A percentile compares a stretch with the other conserved stretches of the same genome.
Evolutionary conservation across 2,329 filamentous ascomycete genomes (phyloP).

Genomic region (Exophiala mesophila): DNA sequence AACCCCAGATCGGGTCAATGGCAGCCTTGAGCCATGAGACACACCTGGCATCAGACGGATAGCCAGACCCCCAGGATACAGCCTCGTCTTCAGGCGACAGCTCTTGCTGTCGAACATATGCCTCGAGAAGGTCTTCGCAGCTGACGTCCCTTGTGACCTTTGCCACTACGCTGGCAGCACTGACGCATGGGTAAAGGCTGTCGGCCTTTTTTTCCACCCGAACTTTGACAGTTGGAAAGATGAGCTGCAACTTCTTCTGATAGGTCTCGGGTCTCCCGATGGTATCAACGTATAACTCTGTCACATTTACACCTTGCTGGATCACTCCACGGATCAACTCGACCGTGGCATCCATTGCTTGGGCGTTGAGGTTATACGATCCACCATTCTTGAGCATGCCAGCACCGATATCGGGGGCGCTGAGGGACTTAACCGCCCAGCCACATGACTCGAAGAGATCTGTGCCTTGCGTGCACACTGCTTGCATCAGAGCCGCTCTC

Average conservation of each 20-base stretch:
- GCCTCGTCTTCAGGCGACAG: conserved; percentile 23
- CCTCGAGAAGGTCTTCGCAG: conserved; percentile 69
- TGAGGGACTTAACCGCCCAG: conserved; percentile 77
- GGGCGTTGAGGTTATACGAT: conserved; percentile 87
- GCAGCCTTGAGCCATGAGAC: conserved; percentile 75
- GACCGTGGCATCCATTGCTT: conserved; percentile 89
- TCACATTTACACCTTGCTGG: conserved; percentile 71
- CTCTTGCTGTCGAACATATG: conserved; percentile 38
- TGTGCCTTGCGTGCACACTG: conserved; percentile 62
- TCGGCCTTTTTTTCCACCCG: conserved; percentile 89
- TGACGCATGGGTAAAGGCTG: conserved; percentile 85
- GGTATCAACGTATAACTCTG: conserved; percentile 91
- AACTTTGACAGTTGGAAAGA: conserved; percentile 73
- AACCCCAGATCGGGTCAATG: conserved; percentile 92
- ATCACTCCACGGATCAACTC: conserved; percentile 74
- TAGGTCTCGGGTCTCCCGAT: conserved; percentile 78
- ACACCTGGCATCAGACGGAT: conserved; percentile 81
- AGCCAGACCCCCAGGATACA: conserved; percentile 80
- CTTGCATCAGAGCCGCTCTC: conserved; percentile 65
- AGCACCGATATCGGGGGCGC: conserved; percentile 74
- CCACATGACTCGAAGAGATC: conserved; percentile 64
- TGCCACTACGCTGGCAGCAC: conserved; percentile 87
- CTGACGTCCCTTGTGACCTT: conserved; percentile 94
- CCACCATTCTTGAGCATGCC: conserved; percentile 63
- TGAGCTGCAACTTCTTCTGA: conserved; percentile 73